Evolutionary conservation across 805 yeast species (phyloP), one percentile per base, ranked within the genome.

Genomic region (Isabelozyma heimii): DNA sequence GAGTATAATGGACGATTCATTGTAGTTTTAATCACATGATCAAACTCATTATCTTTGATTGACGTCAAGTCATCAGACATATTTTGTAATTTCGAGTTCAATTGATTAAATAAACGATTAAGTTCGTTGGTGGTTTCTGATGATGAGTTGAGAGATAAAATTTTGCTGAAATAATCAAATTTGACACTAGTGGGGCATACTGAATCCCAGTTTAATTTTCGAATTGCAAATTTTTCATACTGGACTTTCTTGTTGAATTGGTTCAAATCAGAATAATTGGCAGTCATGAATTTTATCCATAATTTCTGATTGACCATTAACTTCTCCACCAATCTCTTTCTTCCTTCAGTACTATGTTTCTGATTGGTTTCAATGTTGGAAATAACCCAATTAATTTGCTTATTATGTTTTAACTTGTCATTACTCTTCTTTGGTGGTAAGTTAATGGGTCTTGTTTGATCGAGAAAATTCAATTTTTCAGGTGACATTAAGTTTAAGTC

Each of bases 381-480:
- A 44, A 81, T 71, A 26, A 75, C 54, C 65, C 69, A 71, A 42
- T 75, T 67, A 47, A 84, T 76, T 58, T 84, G 84, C 43, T 67
- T 71, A 55, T 82, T 83, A 58, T 85, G 91, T 48, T 72, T 72
- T 33, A 68, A 61, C 40, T 75, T 75, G 57, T 85, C 91, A 10
- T 59, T 61, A 3, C 67, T 58, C 38, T 73, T 69, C 60, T 85
- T 85, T 5, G 90, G 90, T 5, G 91, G 91, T 42, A 84, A 62
- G 79, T 89, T 83, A 44, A 82, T 77, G 3, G 91, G 91, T 55
- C 91, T 73, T 1, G 89, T 78, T 41, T 81, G 82, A 45, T 85
- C 77, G 37, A 85, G 64, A 9, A 68, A 63, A 20, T 73, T 75
- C 37, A 83, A 60, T 55, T 85, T 85, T 57, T 84, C 87, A 1